Percentiles rank a stretch among this genome's conserved stretches.
Evolutionary conservation across 1,284 basidiomycete genomes (phyloP).

Genomic region (Fomitiporia mediterranea): DNA sequence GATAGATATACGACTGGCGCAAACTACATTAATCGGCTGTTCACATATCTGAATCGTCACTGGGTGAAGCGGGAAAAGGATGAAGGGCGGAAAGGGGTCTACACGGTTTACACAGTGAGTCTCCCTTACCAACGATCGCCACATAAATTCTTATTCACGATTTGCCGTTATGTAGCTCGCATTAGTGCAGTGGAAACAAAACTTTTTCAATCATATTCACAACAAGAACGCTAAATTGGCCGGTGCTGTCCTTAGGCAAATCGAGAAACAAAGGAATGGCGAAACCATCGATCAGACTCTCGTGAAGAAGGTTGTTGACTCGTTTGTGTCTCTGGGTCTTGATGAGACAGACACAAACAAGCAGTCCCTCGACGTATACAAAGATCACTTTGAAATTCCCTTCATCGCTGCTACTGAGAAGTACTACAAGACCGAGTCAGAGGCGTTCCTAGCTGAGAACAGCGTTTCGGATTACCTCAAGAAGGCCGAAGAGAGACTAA

Average conservation of each 20-base stretch:
- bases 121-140: too few relatives aligned
- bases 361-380: constrained; percentile 92
- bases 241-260: constrained; percentile 81
- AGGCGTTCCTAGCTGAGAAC: constrained; percentile 86
- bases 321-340: constrained; percentile 93
- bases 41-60: constrained; percentile 96
- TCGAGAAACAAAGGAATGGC: constrained; percentile 92
- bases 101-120: constrained; percentile 93
- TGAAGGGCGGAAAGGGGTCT: constrained; percentile 94
- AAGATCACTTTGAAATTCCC: constrained; percentile 83
- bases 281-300: constrained; percentile 91
- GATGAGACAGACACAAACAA: constrained; percentile 91
- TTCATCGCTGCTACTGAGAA: constrained; percentile 88
- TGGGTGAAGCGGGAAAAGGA: constrained; percentile 99
- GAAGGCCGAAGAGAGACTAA: constrained; percentile 89
- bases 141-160: too few relatives aligned
- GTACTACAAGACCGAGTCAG: constrained; percentile 91
- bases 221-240: constrained; percentile 79
- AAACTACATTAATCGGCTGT: constrained; percentile 92
- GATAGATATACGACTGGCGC: constrained; percentile 95
- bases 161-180: constrained; percentile 71
- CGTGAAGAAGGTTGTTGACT: constrained; percentile 95
- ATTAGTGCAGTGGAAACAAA: constrained; percentile 91
- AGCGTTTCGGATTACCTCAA: constrained; percentile 95
- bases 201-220: constrained; percentile 90